Evolutionary conservation across 2,329 filamentous ascomycete species (phyloP).

Genomic region (Pseudopyricularia javanii): DNA sequence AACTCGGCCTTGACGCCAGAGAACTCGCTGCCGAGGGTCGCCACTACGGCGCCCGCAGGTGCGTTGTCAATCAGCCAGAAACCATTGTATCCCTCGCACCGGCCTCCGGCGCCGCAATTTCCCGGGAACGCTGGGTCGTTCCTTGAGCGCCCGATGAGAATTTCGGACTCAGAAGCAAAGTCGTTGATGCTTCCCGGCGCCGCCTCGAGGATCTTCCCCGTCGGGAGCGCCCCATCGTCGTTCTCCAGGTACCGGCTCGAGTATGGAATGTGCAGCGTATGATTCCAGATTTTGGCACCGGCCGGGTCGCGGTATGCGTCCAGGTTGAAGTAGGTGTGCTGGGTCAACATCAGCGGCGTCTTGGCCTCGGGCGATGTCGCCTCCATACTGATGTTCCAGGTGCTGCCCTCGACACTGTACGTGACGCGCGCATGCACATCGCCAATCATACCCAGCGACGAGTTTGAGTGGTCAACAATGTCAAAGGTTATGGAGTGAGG

Average conservation of each 20-base stretch:
- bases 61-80: conserved; percentile 33
- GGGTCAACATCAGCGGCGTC: conserved; percentile 48
- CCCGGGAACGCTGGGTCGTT: conserved; percentile 40
- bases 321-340: conserved; percentile 59
- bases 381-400: conserved; percentile 48
- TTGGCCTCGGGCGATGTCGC: conserved; percentile 37
- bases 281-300: conserved; percentile 43
- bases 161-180: conserved; percentile 50
- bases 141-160: conserved; percentile 48
- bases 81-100: conserved; percentile 64
- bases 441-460: conserved; percentile 48
- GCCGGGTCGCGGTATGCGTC: conserved; percentile 49
- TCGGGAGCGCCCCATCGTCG: conserved; percentile 45
- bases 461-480: conserved; percentile 46
- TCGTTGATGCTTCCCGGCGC: conserved; percentile 45
- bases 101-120: conserved; percentile 49
- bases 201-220: conserved; percentile 47
- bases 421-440: conserved; percentile 48
- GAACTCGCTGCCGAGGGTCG: conserved; percentile 46
- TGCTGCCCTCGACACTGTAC: conserved; percentile 45
- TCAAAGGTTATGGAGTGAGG: conserved; percentile 48
- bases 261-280: conserved; percentile 51
- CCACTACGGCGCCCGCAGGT: conserved; percentile 25
- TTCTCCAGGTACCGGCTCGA: conserved; percentile 43
- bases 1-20: conserved; percentile 61